phyloP scores from a whole-genome alignment of 176 grass and related monocot species.

The Calamus simplicifolius region DNA sequence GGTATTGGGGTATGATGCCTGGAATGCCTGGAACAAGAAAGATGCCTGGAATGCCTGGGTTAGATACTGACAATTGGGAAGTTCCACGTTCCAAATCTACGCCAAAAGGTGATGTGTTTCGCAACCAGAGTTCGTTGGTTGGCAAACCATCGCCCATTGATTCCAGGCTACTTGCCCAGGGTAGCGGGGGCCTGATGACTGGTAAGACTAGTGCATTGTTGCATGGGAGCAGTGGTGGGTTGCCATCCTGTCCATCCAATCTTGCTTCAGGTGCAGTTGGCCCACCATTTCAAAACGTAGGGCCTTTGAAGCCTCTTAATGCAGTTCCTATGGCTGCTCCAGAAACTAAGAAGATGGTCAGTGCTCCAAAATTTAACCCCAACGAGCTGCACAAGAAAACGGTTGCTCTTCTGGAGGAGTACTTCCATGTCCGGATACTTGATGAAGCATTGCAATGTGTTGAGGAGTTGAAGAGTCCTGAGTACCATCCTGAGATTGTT shows the following conservation, averaged over 20 bases:
- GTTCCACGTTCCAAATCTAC: conserved; percentile 75
- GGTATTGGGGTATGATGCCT: conserved; percentile 97
- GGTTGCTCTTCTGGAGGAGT: conserved; percentile 83
- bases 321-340: conserved; percentile 26
- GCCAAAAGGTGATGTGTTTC: conserved; percentile 47
- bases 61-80: conserved; percentile 91
- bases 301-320: conserved; percentile 27
- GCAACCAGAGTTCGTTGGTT: conserved; percentile 27
- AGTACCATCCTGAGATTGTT: conserved; percentile 73
- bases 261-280: conserved; percentile 6
- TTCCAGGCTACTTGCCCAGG: conserved; percentile 68
- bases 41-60: conserved; percentile 97
- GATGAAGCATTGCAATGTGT: conserved; percentile 93
- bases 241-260: conserved; percentile 29
- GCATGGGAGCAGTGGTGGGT: conserved; percentile 20
- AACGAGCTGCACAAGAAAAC: conserved; percentile 72
- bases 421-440: conserved; percentile 64
- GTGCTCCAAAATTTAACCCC: conserved; percentile 30
- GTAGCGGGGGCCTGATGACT: conserved; percentile 46
- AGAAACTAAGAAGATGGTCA: conserved; percentile 21
- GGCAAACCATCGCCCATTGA: conserved; percentile 41
- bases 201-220: conserved; percentile 78
- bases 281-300: conserved; percentile 32
- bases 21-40: conserved; percentile 93
- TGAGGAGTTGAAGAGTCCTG: conserved; percentile 72